Base-by-base conservation (phyloP, 2,329 filamentous ascomycete genomes). In the Phaeosphaeria sp. region DNA sequence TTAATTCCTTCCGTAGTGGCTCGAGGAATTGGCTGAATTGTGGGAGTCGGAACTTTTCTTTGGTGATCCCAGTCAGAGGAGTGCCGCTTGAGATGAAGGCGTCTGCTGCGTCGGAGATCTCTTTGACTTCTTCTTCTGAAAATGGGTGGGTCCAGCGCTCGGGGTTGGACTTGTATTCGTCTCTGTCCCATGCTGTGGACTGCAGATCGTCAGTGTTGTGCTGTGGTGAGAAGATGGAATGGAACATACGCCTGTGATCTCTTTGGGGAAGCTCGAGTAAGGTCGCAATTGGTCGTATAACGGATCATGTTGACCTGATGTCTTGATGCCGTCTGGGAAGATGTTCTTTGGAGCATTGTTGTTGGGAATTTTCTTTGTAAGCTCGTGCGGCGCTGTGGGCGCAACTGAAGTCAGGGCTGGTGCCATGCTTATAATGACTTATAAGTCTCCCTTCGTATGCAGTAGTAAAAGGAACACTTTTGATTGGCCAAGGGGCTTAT, bases 111-210 rank as follows among this genome's bases (percentile, higher is more conserved):
- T 79, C 73, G 67, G 86, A 86, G 49, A 95, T 80, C 71, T 93
- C 91, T 9, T 80, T 77, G 20, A 92, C 79, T 74, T 94, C 91
- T 1, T 86, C 83, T 0, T 82, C 76, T 0, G 84, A 88, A 72
- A 93, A 91, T 7, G 79, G 79, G 77, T 93, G 90, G 5, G 88
- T 88, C 91, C 91, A 94, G 74, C 83, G 83, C 66, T 91, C 87
- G 0, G 89, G 87, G 66, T 84, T 81, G 62, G 84, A 75, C 53
- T 79, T 80, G 69, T 88, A 91, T 30, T 91, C 88, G 27, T 87
- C 84, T 5, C 84, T 82, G 53, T 84, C 82, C 91, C 91, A 95
- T 27, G 91, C 86, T 0, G 90, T 93, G 0, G 86, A 85, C 51
- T 53, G 20, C 17, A 2, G 17, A 4, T 25, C 33, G 22, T 52